Evolutionary conservation across 805 yeast species (phyloP).

Genomic region (Sugiyamaella chiloensis): DNA sequence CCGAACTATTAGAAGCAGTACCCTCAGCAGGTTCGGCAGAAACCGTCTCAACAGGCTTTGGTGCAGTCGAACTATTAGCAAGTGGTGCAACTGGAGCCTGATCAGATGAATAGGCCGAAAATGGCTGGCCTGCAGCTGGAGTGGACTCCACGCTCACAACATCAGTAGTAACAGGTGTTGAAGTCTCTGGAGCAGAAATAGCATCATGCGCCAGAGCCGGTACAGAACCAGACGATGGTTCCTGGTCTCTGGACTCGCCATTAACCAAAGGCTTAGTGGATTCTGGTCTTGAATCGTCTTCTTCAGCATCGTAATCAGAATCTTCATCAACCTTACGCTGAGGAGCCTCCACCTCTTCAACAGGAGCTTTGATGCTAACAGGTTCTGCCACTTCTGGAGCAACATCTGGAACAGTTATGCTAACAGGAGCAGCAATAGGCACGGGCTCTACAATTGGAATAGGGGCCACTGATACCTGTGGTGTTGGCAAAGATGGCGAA

Average conservation of each 20-base stretch:
- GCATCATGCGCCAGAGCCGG: too few species aligned
- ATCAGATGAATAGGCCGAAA: too few species aligned
- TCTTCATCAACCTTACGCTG: conserved; percentile 44
- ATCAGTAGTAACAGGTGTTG: neutral
- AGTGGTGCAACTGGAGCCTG: too few species aligned
- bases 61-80: too few species aligned
- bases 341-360: conserved; percentile 24
- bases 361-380: conserved; percentile 1
- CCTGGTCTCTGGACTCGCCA: neutral
- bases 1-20: neutral
- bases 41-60: neutral
- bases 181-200: too few species aligned
- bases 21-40: neutral
- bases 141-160: too few species aligned
- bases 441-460: conserved; percentile 12
- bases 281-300: conserved; percentile 14
- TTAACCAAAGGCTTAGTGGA: neutral
- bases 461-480: conserved; percentile 13
- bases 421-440: conserved; percentile 11
- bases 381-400: neutral
- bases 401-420: neutral
- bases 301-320: conserved; percentile 43
- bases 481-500: neutral
- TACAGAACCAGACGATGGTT: neutral
- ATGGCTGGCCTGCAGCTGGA: too few species aligned